These are phyloP conservation scores for Spiraea crenata DNA, from an alignment of 331 rosid species.

Conservation along the genomic window DNA sequence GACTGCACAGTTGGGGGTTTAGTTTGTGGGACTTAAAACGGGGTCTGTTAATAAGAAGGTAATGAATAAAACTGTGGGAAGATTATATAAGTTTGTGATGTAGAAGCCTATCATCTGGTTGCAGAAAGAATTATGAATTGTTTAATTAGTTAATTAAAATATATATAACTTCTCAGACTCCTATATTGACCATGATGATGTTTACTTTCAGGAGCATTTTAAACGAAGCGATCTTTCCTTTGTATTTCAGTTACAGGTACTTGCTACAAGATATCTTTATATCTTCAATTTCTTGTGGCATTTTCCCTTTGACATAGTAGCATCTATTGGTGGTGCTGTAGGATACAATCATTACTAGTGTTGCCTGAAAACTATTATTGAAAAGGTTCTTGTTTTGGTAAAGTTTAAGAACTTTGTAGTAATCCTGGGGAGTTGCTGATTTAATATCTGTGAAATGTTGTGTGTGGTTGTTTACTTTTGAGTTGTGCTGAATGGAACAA, in stretches of 20 bases:
- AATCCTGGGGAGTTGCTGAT: too few species aligned
- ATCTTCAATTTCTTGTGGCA: not conserved
- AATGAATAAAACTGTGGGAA: not conserved
- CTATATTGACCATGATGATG: conserved; percentile 23
- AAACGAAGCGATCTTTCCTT: conserved; percentile 88
- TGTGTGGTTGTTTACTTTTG: not conserved
- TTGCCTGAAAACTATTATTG: not conserved
- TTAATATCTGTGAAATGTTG: not conserved
- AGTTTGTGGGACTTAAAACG: not conserved
- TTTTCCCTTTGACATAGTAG: not conserved
- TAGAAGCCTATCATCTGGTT: not conserved
- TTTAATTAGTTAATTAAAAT: not conserved
- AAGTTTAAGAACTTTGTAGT: too few species aligned
- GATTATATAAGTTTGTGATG: not conserved
- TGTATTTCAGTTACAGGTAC: conserved; percentile 87
- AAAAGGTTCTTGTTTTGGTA: not conserved
- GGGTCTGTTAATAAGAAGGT: not conserved
- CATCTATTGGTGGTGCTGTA: not conserved
- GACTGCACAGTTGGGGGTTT: too few species aligned
- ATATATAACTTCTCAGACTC: conserved; percentile 22
- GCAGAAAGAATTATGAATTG: not conserved
- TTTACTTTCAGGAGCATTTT: conserved; percentile 71
- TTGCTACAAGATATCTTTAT: not conserved
- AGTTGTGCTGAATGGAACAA: not conserved
- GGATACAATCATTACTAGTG: not conserved